Conservation (phyloP, 352 stramenopile species). For the Phytophthora capsici region DNA sequence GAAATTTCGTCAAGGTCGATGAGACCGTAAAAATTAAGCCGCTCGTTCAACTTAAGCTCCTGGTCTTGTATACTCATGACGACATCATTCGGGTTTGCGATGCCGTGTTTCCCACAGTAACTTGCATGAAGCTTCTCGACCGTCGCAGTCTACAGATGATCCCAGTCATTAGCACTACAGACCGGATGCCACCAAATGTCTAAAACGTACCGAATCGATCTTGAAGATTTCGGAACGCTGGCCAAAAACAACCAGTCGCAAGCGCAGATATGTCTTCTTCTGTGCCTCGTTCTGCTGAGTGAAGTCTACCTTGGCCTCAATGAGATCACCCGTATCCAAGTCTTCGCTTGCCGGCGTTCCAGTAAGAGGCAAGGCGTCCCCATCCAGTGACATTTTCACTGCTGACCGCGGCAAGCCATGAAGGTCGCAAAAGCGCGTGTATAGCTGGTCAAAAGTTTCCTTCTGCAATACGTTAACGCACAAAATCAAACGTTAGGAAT, state of each 20-base stretch:
- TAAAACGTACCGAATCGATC: constrained; percentile 63
- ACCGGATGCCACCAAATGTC: neutral
- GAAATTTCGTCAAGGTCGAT: constrained; percentile 70
- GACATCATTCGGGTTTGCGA: constrained; percentile 55
- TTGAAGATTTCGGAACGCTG: constrained; percentile 68
- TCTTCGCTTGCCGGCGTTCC: constrained; percentile 45
- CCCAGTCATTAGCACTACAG: neutral
- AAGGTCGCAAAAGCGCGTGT: constrained; percentile 67
- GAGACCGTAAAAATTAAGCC: constrained; percentile 56
- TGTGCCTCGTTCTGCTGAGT: constrained; percentile 47
- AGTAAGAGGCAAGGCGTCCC: constrained; percentile 36
- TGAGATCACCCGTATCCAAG: constrained; percentile 65
- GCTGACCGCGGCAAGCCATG: constrained; percentile 64
- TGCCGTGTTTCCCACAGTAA: constrained; percentile 70
- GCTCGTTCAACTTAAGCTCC: constrained; percentile 48
- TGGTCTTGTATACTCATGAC: constrained; percentile 56
- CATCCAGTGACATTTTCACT: constrained; percentile 71
- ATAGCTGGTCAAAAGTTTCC: constrained; percentile 68
- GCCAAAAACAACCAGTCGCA: constrained; percentile 61
- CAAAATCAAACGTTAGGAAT: constrained; percentile 1
- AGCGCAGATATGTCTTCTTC: constrained; percentile 65
- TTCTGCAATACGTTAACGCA: constrained; percentile 40
- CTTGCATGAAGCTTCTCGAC: constrained; percentile 67
- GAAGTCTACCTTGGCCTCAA: constrained; percentile 82
- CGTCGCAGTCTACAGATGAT: constrained; percentile 40